Base-by-base conservation (phyloP, 2,329 filamentous ascomycete genomes). In the Didymella pinodella region DNA sequence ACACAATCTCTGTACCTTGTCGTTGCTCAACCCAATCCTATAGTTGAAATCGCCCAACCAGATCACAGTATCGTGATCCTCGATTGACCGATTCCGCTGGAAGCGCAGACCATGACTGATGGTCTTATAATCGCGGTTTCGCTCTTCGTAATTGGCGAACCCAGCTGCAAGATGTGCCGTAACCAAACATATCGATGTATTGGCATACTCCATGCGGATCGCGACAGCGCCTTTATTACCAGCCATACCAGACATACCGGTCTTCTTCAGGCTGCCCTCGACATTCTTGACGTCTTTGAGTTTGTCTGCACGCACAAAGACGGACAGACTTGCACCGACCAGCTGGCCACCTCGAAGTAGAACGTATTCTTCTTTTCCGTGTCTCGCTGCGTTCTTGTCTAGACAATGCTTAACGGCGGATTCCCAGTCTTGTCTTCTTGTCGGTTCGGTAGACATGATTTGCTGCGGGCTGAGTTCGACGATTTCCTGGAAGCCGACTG, bases 31-130 rank as follows among this genome's bases (percentile, higher is more conserved):
- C 1, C 93, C 94, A 68, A 99, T 96, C 18, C 95, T 90, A 77
- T 99, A 99, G 74, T 99, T 99, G 82, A 99, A 99, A 76, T 99
- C 95, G 5, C 95, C 95, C 41, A 97, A 85, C 94, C 95, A 99
- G 52, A 79, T 89, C 34, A 98, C 89, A 22, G 91, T 89, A 65
- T 90, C 92, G 73, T 99, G 95, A 74, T 98, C 90, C 68, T 95
- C 92, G 62, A 99, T 98, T 5, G 90, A 86, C 57, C 93, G 84
- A 70, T 97, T 97, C 54, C 92, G 86, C 76, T 97, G 94, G 73
- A 99, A 99, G 38, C 91, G 87, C 32, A 99, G 78, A 3, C 95
- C 95, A 61, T 91, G 86, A 66, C 91, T 89, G 61, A 97, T 97
- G 3, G 91, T 97, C 48, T 88, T 85, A 75, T 97, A 99, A 77